Base-by-base conservation (phyloP, 352 stramenopile genomes). In the Pythium brachiatum region DNA sequence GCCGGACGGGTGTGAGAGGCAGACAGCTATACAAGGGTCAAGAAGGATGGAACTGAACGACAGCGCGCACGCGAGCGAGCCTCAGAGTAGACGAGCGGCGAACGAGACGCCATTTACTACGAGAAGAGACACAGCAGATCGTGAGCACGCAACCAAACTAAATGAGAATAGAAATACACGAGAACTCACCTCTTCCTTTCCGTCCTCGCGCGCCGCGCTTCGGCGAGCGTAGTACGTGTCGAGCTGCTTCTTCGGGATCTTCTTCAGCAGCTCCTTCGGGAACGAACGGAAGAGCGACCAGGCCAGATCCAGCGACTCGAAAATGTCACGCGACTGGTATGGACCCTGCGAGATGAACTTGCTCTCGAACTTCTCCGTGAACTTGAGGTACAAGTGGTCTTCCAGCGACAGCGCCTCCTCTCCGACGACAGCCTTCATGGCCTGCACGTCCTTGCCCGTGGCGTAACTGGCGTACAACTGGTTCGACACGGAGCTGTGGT, bases 381-480 rank as follows among this genome's bases (percentile, higher is more conserved):
- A 99, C 78, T 98, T 98, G 26, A 99, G 83, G 88, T 99, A 99
- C 50, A 99, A 78, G 74, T 99, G 96, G 85, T 99, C 97, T 81
- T 99, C 97, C 69, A 98, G 94, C 53, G 95, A 99, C 48, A 99
- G 85, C 25, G 97, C 97, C 82, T 99, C 97, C 81, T 99, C 97
- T 78, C 97, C 97, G 53, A 99, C 97, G 71, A 99, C 97, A 53
- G 97, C 97, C 86, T 99, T 99, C 97, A 99, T 99, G 62, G 97
- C 97, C 80, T 99, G 90, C 41, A 99, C 97, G 83, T 99, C 97
- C 90, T 99, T 99, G 60, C 83, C 84, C 8, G 83, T 91, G 41
- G 83, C 82, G 61, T 94, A 94, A 81, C 84, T 92, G 31, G 84
- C 83, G 72, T 93, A 94, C 78, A 99, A 79, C 79, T 99, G 97